Base-by-base conservation (phyloP, 2,329 filamentous ascomycete genomes). In the Monosporascus cannonballus region DNA sequence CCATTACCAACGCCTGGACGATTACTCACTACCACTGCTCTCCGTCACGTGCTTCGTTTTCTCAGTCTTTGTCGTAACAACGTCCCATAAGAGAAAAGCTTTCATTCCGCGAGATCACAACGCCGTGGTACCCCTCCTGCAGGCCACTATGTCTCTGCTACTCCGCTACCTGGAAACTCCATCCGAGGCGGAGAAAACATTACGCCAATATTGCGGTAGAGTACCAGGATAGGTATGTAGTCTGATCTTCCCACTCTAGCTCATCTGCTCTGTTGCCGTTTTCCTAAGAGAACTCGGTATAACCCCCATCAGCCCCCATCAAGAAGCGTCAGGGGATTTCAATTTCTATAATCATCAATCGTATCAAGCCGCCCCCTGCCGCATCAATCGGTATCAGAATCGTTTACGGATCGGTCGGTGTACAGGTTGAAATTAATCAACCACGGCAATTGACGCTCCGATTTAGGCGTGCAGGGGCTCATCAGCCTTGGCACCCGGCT, bases 381-480 rank as follows among this genome's bases (percentile, higher is more conserved):
- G 52, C 56, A 54, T 55, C 53, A 59, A 55, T 58, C 53, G 53
- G 47, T 50, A 22, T 57, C 48, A 41, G 38, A 47, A 54, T 54
- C 34, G 42, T 44, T 39, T 48, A 51, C 52, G 48, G 51, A 50
- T 49, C 22, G 41, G 42, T n/a, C 42, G 17, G 42, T 46, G 24
- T 46, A 7, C 42, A 46, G 24, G 24, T 46, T 24, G 22, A 17
- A 30, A 14, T n/a, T 22, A 11, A 17, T 48, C 50, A 51, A 51
- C 25, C 51, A 47, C 44, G 38, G 50, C 46, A 34, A 39, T 24
- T 46, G 17, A 27, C 42, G 42, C 42, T 46, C 25, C 50, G 22
- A 30, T 56, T 62, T 70, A 71, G 55, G 66, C 59, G 45, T 67
- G 59, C 54, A 71, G 51, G 36, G 68, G 69, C 63, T 70, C 67